Percentiles rank a stretch among this genome's conserved stretches.
These are phyloP conservation scores for Bolboschoenus planiculmis DNA, from an alignment of 176 grass and related monocot genomes.

Conservation along the genomic window DNA sequence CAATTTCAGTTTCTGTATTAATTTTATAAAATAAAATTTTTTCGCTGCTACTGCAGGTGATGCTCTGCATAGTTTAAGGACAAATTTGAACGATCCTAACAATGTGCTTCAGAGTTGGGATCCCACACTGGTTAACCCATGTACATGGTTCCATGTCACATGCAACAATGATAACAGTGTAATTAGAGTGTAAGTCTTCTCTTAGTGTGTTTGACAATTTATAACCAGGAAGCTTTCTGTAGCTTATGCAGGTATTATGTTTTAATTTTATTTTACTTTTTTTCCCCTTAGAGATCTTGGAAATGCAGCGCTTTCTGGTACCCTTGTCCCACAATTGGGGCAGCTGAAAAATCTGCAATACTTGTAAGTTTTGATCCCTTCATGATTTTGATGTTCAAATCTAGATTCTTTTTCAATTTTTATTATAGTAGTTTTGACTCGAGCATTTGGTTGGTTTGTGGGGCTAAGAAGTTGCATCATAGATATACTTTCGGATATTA, in stretches of 20 bases:
- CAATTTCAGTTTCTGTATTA: not conserved
- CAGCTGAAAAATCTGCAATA: conserved; percentile 95
- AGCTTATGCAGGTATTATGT: not conserved
- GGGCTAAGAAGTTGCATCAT: not conserved
- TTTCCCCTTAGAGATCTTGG: conserved; percentile 72
- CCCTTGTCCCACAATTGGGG: conserved; percentile 78
- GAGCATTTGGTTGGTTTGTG: not conserved
- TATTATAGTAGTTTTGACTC: not conserved
- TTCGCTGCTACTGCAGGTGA: conserved; percentile 52
- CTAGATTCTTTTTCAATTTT: conserved; percentile 1
- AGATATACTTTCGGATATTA: not conserved
- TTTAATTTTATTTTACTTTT: conserved; percentile 6
- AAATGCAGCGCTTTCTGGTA: conserved; percentile 86
- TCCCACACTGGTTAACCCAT: conserved; percentile 88
- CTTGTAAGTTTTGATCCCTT: conserved; percentile 54
- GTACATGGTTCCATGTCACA: conserved; percentile 97
- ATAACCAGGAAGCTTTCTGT: not conserved
- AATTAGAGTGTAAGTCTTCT: conserved; percentile 86
- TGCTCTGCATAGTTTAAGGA: conserved; percentile 78
- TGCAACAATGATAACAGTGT: conserved; percentile 99
- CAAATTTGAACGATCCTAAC: conserved; percentile 83
- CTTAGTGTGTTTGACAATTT: conserved; percentile 4
- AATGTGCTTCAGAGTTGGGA: conserved; percentile 99
- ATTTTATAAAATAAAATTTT: not conserved
- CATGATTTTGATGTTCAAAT: not conserved